Evolutionary conservation across 148 eudicot genomes (phyloP).

Genomic region (Fagopyrum tataricum): DNA sequence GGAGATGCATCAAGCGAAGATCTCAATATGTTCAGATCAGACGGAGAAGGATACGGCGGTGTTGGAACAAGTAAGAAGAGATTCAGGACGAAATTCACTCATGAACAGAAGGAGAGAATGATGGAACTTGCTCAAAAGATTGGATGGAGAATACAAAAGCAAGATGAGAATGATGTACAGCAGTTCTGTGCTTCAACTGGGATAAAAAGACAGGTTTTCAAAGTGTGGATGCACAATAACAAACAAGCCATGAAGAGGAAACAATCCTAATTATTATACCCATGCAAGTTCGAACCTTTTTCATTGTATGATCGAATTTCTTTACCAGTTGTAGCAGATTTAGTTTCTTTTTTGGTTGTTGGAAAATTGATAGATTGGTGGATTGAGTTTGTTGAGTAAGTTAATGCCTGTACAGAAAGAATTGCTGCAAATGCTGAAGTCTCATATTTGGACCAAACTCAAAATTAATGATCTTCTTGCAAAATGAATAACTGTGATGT

Average conservation of each 20-base stretch:
- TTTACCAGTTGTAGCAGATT: too few species aligned
- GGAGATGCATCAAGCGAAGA: constrained; percentile 78
- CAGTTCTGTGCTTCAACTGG: constrained; percentile 40
- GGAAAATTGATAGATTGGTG: background rate
- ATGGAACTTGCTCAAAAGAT: constrained; percentile 37
- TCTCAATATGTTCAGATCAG: constrained; percentile 28
- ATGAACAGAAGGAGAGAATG: constrained; percentile 48
- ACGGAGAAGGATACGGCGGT: constrained; percentile 14
- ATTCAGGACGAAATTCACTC: constrained; percentile 45
- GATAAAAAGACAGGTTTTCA: constrained; percentile 46
- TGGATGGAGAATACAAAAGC: constrained; percentile 58
- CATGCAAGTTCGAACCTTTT: too few species aligned
- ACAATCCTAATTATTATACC: constrained; percentile 14
- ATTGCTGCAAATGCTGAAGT: background rate
- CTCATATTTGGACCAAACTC: background rate
- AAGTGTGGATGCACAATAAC: constrained; percentile 69
- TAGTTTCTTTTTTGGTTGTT: background rate
- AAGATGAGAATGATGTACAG: constrained; percentile 33
- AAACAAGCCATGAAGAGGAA: constrained; percentile 43
- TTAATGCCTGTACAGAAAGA: constrained; percentile 1
- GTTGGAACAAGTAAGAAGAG: constrained; percentile 30
- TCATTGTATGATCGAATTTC: too few species aligned
- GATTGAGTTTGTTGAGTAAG: constrained; percentile 3
- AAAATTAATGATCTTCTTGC: background rate
- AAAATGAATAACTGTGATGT: background rate